phyloP scores from a whole-genome alignment of 805 yeast species.

The Teunomyces funiuensis region DNA sequence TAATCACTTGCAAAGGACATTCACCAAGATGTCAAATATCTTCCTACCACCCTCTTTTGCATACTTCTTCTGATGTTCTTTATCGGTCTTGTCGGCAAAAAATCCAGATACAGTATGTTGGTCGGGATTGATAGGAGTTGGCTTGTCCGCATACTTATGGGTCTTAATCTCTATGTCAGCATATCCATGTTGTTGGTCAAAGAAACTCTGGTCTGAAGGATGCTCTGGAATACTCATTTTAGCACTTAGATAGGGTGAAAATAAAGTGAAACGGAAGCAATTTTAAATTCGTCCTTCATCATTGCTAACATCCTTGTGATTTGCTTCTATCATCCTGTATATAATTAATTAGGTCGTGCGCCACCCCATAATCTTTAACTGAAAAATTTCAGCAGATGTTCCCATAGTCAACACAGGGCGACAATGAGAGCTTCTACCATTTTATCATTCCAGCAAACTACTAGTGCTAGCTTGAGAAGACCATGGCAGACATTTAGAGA shows the following conservation, averaged over 20 bases:
- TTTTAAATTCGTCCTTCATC: not conserved
- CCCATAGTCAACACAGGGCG: not conserved
- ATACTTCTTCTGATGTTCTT: constrained; percentile 33
- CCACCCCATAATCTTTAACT: not conserved
- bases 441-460: constrained; percentile 39
- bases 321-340: not conserved
- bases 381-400: constrained; percentile 4
- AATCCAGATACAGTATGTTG: constrained; percentile 29
- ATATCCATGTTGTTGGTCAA: constrained; percentile 33
- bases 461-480: constrained; percentile 54
- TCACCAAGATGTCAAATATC: constrained; percentile 8
- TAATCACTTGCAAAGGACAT: not conserved
- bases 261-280: not conserved
- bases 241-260: not conserved
- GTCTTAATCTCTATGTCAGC: constrained; percentile 27
- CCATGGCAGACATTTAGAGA: constrained; percentile 90
- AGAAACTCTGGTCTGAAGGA: constrained; percentile 29
- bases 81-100: constrained; percentile 25
- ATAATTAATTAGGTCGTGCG: not conserved
- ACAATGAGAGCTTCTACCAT: constrained; percentile 52
- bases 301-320: not conserved
- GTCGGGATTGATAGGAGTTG: constrained; percentile 28
- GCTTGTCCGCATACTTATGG: constrained; percentile 31
- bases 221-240: constrained; percentile 26
- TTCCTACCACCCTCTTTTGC: constrained; percentile 22